Percentiles rank a stretch among this genome's conserved stretches.
Evolutionary conservation across 148 eudicot species (phyloP).

Genomic region (Dysphania ambrosioides): DNA sequence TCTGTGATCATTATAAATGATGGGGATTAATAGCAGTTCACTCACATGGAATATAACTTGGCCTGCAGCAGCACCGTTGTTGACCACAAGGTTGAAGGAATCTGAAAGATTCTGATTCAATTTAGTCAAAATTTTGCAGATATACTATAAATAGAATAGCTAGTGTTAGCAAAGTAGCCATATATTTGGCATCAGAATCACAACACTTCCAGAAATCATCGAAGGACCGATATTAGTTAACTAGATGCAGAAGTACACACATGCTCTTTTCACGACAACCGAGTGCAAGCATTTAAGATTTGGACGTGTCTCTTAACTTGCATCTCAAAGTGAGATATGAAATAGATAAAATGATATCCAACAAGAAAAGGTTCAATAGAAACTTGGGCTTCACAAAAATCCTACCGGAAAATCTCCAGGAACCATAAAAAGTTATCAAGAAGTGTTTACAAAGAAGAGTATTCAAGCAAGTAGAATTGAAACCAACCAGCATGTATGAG

Average conservation of each 20-base stretch:
- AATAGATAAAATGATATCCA: not conserved
- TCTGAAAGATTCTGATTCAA: conserved; percentile 42
- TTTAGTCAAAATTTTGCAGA: not conserved
- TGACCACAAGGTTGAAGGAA: conserved; percentile 94
- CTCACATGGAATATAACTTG: conserved; percentile 96
- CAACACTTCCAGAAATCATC: not conserved
- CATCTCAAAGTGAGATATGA: too few relatives aligned
- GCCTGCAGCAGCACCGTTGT: conserved; percentile 93
- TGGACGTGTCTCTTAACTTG: not conserved
- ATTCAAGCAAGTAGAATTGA: not conserved
- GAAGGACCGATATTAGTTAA: not conserved
- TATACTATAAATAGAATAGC: not conserved
- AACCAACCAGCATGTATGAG: not conserved
- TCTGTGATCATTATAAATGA: not conserved
- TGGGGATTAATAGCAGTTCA: not conserved
- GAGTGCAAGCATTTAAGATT: not conserved
- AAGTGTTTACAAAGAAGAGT: not conserved
- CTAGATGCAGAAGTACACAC: not conserved
- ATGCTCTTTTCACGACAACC: not conserved
- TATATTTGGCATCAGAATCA: conserved; percentile 3
- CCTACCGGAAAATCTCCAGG: not conserved
- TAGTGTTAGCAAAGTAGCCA: not conserved
- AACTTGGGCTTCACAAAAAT: not conserved
- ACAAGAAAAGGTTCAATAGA: not conserved
- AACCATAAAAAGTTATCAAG: not conserved